Percentiles rank a stretch among this genome's conserved stretches.
These are phyloP conservation scores for Plasmodium malariae DNA, from an alignment of 169 alveolate genomes.

Conservation along the genomic window DNA sequence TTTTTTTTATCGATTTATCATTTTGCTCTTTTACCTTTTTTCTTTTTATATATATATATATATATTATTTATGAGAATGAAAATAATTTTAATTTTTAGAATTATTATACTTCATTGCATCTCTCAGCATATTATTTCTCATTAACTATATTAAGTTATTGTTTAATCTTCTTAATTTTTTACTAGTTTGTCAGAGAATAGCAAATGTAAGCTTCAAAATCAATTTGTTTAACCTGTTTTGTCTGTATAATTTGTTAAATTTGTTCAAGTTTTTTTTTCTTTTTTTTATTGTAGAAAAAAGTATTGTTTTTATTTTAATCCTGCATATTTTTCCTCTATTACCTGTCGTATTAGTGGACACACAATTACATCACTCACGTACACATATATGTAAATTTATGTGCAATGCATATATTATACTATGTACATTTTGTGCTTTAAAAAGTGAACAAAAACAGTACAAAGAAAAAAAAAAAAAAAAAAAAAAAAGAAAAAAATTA, in stretches of 20 bases:
- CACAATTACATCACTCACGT: not conserved
- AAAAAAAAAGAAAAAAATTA: too few relatives aligned
- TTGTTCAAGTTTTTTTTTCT: not conserved
- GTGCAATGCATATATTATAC: constrained; percentile 18
- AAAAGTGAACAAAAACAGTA: not conserved
- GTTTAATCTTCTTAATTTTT: constrained; percentile 16
- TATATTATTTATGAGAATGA: constrained; percentile 26
- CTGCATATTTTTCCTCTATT: not conserved
- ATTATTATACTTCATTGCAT: constrained; percentile 15
- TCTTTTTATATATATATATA: not conserved
- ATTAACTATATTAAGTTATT: not conserved
- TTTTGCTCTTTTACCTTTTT: constrained; percentile 1
- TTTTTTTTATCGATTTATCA: not conserved
- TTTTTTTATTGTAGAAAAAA: constrained; percentile 10
- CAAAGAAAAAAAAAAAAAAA: constrained; percentile 14
- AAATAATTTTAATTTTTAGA: constrained; percentile 24
- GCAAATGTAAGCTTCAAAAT: constrained; percentile 9
- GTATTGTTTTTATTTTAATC: not conserved
- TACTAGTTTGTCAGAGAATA: constrained; percentile 23
- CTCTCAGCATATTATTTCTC: not conserved
- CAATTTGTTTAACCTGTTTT: not conserved
- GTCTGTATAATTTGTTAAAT: not conserved
- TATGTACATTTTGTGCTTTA: constrained; percentile 12
- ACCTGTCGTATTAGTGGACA: not conserved
- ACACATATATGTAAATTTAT: not conserved